Percentiles rank a stretch among this genome's conserved stretches.
Conservation (phyloP, 208 protist species). For the Wallacemonas collosoma region DNA sequence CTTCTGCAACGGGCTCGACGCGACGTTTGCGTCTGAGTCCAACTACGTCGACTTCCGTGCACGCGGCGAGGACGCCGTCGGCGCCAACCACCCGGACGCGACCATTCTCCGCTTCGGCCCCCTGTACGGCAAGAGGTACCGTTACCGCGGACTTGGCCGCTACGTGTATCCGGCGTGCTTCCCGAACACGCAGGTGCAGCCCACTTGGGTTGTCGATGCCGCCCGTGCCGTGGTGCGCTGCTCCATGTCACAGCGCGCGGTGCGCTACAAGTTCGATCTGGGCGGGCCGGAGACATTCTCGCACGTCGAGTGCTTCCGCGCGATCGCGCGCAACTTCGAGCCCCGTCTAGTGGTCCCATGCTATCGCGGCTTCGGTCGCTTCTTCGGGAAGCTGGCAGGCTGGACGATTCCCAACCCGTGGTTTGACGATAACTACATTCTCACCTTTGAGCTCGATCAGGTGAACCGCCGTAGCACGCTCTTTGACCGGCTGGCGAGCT, state of each 20-base stretch:
- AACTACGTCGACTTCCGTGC: constrained; percentile 93
- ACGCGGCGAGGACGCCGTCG: constrained; percentile 85
- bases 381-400: constrained; percentile 80
- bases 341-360: constrained; percentile 77
- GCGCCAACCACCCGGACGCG: constrained; percentile 88
- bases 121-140: constrained; percentile 88
- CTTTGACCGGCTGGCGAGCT: constrained; percentile 87
- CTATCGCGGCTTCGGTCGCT: constrained; percentile 83
- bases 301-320: constrained; percentile 86
- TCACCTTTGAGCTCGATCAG: constrained; percentile 91
- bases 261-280: constrained; percentile 92
- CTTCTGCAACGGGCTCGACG: constrained; percentile 91
- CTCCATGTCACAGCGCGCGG: constrained; percentile 79
- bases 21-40: constrained; percentile 91
- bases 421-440: constrained; percentile 92
- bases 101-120: constrained; percentile 91
- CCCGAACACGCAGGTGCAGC: constrained; percentile 88
- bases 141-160: constrained; percentile 88
- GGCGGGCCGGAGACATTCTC: constrained; percentile 86
- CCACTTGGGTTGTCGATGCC: constrained; percentile 92
- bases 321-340: constrained; percentile 73
- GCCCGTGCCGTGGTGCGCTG: constrained; percentile 84
- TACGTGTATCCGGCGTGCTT: constrained; percentile 90
- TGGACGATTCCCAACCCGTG: constrained; percentile 88
- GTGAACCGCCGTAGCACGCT: constrained; percentile 89